These are phyloP conservation scores for Hyaloscypha hepaticicola DNA, from an alignment of 495 filamentous ascomycete species.

Conservation along the genomic window DNA sequence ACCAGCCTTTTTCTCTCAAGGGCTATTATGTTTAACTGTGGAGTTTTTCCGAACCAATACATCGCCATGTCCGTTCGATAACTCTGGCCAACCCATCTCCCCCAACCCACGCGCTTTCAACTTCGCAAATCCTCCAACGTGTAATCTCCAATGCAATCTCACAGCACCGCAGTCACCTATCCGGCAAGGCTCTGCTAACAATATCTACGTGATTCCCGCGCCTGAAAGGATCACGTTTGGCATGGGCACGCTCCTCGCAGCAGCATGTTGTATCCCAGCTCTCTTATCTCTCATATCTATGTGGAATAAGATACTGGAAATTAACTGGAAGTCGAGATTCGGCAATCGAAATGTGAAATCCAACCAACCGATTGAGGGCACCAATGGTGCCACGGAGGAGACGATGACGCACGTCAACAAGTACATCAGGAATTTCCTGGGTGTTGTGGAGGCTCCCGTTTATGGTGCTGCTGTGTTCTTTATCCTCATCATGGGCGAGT, in stretches of 20 bases:
- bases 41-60: slow-evolving; percentile 54
- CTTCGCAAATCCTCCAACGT: slow-evolving; percentile 34
- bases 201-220: slow-evolving; percentile 55
- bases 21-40: slow-evolving; percentile 55
- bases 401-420: slow-evolving; percentile 49
- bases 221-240: slow-evolving; percentile 51
- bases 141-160: slow-evolving; percentile 43
- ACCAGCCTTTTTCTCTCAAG: slow-evolving; percentile 30
- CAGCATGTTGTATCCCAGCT: slow-evolving; percentile 58
- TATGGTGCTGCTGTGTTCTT: slow-evolving; percentile 53
- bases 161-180: slow-evolving; percentile 50
- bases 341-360: slow-evolving; percentile 33
- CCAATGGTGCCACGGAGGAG: slow-evolving; percentile 51
- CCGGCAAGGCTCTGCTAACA: slow-evolving; percentile 46
- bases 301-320: slow-evolving; percentile 58
- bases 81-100: slow-evolving; percentile 39
- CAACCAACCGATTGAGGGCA: slow-evolving; percentile 48
- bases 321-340: slow-evolving; percentile 49
- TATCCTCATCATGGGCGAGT: slow-evolving; percentile 55
- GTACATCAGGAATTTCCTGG: slow-evolving; percentile 43
- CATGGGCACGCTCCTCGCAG: slow-evolving; percentile 54
- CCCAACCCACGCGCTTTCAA: slow-evolving; percentile 36
- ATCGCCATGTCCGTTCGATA: slow-evolving; percentile 40
- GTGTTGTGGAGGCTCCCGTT: slow-evolving; percentile 51
- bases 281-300: slow-evolving; percentile 56